These are phyloP conservation scores for Trichoderma sp. DNA, from an alignment of 2,329 filamentous ascomycete species.

Conservation along the genomic window DNA sequence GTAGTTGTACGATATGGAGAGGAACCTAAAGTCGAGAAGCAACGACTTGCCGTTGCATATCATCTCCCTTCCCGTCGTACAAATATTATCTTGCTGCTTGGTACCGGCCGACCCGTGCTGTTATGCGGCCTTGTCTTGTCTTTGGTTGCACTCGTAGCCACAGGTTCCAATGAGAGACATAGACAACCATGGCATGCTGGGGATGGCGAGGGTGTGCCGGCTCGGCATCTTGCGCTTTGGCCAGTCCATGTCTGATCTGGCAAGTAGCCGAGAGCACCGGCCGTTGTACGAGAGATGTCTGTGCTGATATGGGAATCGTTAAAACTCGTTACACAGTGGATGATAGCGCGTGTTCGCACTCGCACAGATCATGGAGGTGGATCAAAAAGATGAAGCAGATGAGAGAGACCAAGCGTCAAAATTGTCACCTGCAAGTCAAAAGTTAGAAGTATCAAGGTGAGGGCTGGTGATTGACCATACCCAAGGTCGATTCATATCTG, in stretches of 20 bases:
- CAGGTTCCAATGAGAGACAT: not conserved
- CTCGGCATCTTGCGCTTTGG: not conserved
- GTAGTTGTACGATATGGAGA: not conserved
- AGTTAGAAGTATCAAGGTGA: no score
- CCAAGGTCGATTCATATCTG: not conserved
- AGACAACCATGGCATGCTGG: not conserved
- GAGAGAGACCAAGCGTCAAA: not conserved
- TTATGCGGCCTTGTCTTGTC: not conserved
- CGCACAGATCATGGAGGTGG: not conserved
- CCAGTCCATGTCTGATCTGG: not conserved
- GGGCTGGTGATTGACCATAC: no score
- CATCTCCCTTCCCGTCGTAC: not conserved
- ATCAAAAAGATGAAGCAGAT: not conserved
- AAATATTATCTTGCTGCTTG: not conserved
- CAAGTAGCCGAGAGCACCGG: not conserved
- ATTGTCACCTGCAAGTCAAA: not conserved
- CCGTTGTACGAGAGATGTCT: not conserved
- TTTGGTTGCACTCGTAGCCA: not conserved
- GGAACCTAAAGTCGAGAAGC: not conserved
- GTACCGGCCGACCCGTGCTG: not conserved
- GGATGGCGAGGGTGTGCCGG: not conserved
- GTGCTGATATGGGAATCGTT: not conserved
- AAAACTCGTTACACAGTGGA: conserved; percentile 1
- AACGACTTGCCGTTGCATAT: not conserved
- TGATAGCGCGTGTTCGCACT: conserved; percentile 8